Base-by-base conservation (phyloP, 2,329 filamentous ascomycete genomes). In the Talaromyces islandicus region DNA sequence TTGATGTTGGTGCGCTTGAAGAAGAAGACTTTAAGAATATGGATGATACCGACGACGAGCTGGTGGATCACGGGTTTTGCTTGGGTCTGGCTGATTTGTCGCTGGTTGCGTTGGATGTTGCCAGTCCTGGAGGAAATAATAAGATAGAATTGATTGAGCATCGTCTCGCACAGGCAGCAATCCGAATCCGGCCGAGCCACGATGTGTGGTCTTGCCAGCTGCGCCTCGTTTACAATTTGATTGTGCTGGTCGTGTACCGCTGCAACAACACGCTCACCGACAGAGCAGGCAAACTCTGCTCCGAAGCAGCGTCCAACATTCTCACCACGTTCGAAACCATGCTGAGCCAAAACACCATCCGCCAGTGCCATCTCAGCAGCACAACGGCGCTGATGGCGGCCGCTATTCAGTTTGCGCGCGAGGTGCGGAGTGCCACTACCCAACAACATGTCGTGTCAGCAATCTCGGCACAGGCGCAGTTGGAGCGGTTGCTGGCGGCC, bases 171-270 rank as follows among this genome's bases (percentile, higher is more conserved):
- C 51, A 54, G n/a, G 29, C 38, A 25, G 52, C 41, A 19, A 10
- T 59, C n/a, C 4, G 29, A 21, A 59, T 54, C 54, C 27, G 35
- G n/a, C 41, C 57, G 11, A 54, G 24, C 9, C 43, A 53, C 30
- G 50, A 54, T 3, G 14, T 54, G 14, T 59, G 57, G 57, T 43
- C 52, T 12, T 59, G 38, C 38, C 57, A 59, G 48, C 27, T 59
- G 7, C 51, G 43, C 7, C 41, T 54, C 19, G 50, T 54, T 2
- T 59, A 59, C 17, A 59, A 59, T 4, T 51, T 59, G 12, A 46
- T 59, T 2, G 17, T 59, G 7, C 21, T 59, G 14, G 25, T 46
- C n/a, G 24, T 59, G 2, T 53, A 59, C n/a, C 57, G 57, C 14
- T 54, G 35, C 14, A 48, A 14, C 52, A 11, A n/a, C 5, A 7